A percentile compares a stretch with the other conserved stretches of the same genome.
These are phyloP conservation scores for Arachnomyces sp. DNA, from an alignment of 2,329 filamentous ascomycete genomes.

Conservation along the genomic window DNA sequence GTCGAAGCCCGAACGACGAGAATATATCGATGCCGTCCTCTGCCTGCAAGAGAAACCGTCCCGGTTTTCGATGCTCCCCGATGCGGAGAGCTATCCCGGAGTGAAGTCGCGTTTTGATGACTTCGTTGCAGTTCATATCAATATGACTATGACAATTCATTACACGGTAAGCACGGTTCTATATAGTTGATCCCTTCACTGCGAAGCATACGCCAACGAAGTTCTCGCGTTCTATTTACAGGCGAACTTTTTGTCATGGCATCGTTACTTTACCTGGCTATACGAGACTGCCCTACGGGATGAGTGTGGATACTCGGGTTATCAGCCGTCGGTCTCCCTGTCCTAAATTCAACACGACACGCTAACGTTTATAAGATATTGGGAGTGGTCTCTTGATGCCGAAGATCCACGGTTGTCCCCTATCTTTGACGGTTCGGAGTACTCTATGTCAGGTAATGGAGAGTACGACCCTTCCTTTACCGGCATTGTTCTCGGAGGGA, in stretches of 20 bases:
- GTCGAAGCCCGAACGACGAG: background rate
- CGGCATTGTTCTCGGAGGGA: background rate
- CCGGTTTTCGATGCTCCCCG: background rate
- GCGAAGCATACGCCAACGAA: conserved; percentile 35
- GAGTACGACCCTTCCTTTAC: conserved; percentile 16
- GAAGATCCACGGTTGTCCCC: conserved; percentile 29
- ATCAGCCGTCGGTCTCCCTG: conserved; percentile 5
- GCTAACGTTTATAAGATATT: conserved; percentile 23
- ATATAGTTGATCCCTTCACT: no score
- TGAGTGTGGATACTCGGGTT: conserved; percentile 25
- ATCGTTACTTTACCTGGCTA: conserved; percentile 17
- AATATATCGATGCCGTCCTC: conserved; percentile 1
- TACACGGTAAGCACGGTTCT: conserved; percentile 1
- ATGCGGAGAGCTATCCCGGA: conserved; percentile 19
- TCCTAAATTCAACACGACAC: background rate
- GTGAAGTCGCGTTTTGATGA: conserved; percentile 39
- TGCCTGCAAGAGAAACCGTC: conserved; percentile 1
- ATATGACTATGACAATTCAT: conserved; percentile 31
- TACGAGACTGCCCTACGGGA: conserved; percentile 18
- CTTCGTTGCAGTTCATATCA: conserved; percentile 36
- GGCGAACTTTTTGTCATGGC: conserved; percentile 17
- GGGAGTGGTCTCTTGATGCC: conserved; percentile 36
- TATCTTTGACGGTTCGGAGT: conserved; percentile 40
- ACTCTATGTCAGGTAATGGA: conserved; percentile 37
- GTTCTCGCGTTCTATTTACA: conserved; percentile 30